Evolutionary conservation across 441 rosid genomes (phyloP).

Genomic region (Pelargonium hybrid): DNA sequence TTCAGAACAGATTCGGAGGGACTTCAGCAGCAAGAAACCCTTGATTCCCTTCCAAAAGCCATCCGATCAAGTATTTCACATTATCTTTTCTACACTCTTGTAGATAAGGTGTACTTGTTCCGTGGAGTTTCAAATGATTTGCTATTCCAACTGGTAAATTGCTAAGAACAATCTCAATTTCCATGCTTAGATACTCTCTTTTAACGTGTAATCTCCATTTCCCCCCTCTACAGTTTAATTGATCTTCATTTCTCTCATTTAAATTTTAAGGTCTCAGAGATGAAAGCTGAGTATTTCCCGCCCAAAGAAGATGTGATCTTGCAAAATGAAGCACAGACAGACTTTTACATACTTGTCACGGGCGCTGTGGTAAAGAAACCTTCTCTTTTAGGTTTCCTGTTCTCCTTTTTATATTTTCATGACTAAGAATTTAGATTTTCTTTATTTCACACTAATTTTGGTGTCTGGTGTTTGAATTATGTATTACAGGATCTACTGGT

Average conservation of each 20-base stretch:
- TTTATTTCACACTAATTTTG: no score
- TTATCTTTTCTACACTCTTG: conserved; percentile 64
- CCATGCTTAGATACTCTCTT: background rate
- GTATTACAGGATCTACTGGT: conserved; percentile 47
- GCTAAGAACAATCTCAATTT: background rate
- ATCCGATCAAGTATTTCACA: conserved; percentile 70
- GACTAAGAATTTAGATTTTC: background rate
- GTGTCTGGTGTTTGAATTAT: background rate
- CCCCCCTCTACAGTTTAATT: no score
- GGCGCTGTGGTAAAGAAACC: conserved; percentile 59
- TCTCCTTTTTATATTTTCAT: conserved; percentile 17
- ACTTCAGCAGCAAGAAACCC: conserved; percentile 76
- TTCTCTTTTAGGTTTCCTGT: background rate
- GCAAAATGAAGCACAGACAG: conserved; percentile 90
- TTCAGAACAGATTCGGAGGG: conserved; percentile 79
- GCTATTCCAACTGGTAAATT: conserved; percentile 74
- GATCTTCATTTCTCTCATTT: background rate
- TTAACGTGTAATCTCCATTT: background rate
- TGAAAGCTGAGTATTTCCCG: conserved; percentile 86
- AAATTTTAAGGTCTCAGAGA: conserved; percentile 44
- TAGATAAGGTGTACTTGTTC: conserved; percentile 71
- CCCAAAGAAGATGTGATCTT: conserved; percentile 86
- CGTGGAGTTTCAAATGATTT: conserved; percentile 84
- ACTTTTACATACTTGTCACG: conserved; percentile 64
- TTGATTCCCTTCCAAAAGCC: conserved; percentile 76